Evolutionary conservation across 140 eudicot genomes (phyloP).

Genomic region (Flaveria floridana): DNA sequence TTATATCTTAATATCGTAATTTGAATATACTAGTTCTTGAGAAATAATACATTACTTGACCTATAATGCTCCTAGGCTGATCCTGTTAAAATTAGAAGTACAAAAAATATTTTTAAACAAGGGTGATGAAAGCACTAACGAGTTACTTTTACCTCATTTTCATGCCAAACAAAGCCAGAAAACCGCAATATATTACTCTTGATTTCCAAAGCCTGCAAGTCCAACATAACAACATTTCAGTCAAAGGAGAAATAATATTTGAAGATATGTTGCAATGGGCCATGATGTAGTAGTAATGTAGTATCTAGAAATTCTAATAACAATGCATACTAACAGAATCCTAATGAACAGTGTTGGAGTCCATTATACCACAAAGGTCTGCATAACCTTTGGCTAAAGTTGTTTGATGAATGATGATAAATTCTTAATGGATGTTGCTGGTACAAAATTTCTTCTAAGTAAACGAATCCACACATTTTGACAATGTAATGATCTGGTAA

Average conservation of each 20-base stretch:
- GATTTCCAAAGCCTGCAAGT: constrained; percentile 68
- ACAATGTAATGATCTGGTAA: background rate
- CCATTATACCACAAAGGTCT: constrained; percentile 8
- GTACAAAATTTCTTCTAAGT: background rate
- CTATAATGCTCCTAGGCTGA: constrained; percentile 12
- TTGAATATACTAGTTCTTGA: constrained; percentile 11
- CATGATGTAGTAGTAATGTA: constrained; percentile 12
- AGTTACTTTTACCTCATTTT: constrained; percentile 59
- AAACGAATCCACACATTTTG: background rate
- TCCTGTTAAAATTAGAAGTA: background rate
- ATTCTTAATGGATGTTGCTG: background rate
- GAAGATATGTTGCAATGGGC: background rate
- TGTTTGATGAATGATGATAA: constrained; percentile 3
- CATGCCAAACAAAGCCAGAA: constrained; percentile 93
- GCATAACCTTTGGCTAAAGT: background rate
- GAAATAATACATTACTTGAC: background rate
- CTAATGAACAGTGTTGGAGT: constrained; percentile 4
- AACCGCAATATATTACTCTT: constrained; percentile 74
- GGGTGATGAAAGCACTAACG: background rate
- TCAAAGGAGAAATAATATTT: constrained; percentile 13
- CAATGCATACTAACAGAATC: constrained; percentile 4
- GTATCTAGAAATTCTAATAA: constrained; percentile 1
- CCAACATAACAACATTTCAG: constrained; percentile 22
- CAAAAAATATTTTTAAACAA: background rate
- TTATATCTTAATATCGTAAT: background rate